phyloP scores from a whole-genome alignment of 805 yeast species.

The Starmerella stigmatis region DNA sequence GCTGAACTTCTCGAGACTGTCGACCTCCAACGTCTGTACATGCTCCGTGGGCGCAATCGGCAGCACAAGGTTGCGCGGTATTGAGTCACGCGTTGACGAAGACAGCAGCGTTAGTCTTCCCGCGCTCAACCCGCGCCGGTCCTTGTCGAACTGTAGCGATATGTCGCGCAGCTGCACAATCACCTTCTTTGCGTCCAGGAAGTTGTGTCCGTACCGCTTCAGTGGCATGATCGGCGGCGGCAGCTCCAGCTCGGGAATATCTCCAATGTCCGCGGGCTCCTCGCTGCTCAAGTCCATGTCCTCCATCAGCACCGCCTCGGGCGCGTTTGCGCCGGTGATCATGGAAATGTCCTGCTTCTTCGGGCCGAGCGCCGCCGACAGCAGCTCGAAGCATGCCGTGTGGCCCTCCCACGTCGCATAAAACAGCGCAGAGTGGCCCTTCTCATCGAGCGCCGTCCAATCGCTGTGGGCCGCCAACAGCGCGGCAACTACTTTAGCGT shows the following conservation, averaged over 20 bases:
- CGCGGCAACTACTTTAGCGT: conserved; percentile 54
- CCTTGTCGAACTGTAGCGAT: conserved; percentile 39
- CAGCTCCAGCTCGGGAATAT: conserved; percentile 78
- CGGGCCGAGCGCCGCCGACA: conserved; percentile 35
- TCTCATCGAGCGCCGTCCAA: conserved; percentile 59
- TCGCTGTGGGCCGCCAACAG: conserved; percentile 67
- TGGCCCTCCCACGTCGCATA: conserved; percentile 95
- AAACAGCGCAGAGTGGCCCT: conserved; percentile 68
- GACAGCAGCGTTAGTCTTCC: conserved; percentile 71
- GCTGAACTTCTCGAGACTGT: conserved; percentile 58
- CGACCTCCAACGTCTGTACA: conserved; percentile 73
- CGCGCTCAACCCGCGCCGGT: conserved; percentile 33
- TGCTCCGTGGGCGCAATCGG: conserved; percentile 64
- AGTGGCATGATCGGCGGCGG: conserved; percentile 96
- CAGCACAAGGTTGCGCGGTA: conserved; percentile 74
- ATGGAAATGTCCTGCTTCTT: conserved; percentile 19
- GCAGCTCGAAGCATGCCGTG: conserved; percentile 61
- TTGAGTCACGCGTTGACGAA: conserved; percentile 56
- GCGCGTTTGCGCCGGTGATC: conserved; percentile 8
- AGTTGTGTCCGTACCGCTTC: conserved; percentile 90
- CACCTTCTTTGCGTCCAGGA: conserved; percentile 71
- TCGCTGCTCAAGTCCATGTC: conserved; percentile 12
- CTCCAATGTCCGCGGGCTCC: conserved; percentile 25
- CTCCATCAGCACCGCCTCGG: conserved; percentile 4
- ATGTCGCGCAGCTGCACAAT: conserved; percentile 54